Evolutionary conservation across 148 eudicot species (phyloP).

Genomic region (Silene conica): DNA sequence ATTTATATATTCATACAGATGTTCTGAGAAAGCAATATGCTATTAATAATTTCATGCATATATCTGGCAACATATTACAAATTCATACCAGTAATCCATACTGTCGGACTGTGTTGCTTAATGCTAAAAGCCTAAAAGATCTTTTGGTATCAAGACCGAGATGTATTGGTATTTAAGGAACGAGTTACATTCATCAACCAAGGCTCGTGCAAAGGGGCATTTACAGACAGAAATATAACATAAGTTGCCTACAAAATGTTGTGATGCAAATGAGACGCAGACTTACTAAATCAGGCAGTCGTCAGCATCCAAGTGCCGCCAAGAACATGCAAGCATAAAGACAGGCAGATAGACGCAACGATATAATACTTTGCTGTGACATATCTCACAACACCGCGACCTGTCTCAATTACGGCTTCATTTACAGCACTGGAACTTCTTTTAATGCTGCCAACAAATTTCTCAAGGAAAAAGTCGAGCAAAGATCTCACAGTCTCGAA

Average conservation of each 20-base stretch:
- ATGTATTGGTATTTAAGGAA: background rate
- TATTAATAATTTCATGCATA: background rate
- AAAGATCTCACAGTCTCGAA: conserved; percentile 66
- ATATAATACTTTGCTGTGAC: conserved; percentile 51
- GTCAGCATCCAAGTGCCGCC: conserved; percentile 57
- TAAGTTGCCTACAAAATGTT: background rate
- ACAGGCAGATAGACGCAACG: conserved; percentile 52
- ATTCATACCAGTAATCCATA: background rate
- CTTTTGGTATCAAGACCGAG: background rate
- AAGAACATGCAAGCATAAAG: conserved; percentile 68
- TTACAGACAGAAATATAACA: conserved; percentile 8
- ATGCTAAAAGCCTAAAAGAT: background rate
- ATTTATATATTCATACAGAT: too few species aligned
- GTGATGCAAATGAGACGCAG: background rate
- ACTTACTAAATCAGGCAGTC: conserved; percentile 35
- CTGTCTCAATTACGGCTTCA: conserved; percentile 44
- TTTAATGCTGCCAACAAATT: conserved; percentile 36
- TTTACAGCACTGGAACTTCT: conserved; percentile 39
- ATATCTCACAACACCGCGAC: conserved; percentile 44
- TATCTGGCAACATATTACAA: background rate
- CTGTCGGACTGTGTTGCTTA: background rate
- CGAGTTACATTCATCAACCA: conserved; percentile 3
- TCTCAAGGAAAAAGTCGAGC: conserved; percentile 52
- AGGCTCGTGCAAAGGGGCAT: conserved; percentile 1
- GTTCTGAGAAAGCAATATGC: background rate